Evolutionary conservation across 192 early-diverging fungal genomes (phyloP), one percentile per base, ranked within the genome.

Genomic region (Backusella westeae): DNA sequence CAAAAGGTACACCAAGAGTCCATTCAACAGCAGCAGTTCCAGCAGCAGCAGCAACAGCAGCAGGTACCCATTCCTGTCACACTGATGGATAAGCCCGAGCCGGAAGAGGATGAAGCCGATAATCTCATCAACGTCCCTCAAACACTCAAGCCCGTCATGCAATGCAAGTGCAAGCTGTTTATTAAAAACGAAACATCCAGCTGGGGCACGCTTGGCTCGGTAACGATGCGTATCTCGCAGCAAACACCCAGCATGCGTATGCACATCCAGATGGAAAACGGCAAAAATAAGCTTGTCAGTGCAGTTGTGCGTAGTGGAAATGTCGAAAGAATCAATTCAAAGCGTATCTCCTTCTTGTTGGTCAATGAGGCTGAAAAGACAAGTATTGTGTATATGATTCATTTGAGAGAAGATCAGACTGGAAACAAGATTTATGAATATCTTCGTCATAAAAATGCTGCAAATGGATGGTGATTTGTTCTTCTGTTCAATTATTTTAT

Each of bases 361-460:
- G 78, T 76, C 36, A 83, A 84, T 56, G 81, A 80, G 32, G 72
- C 81, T 53, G 76, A 81, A 49, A 85, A 81, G 73, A 78, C 84
- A 71, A 82, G 83, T 41, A 81, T 84, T 32, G 82, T 89, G 15
- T 89, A 89, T 29, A 84, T 89, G 87, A 69, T 89, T 21, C 87
- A 89, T 49, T 78, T 89, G 67, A 86, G 85, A 70, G 88, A 89
- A 21, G 88, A 89, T 26, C 49, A 80, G 34, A 67, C 79, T n/a
- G 81, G 82, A 9, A 75, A 63, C 7, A 87, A 87, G 77, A 83
- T 83, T 15, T 86, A 78, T 71, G 84, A 89, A 29, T 80, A 85
- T 32, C 68, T 89, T 46, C 84, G 76, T 39, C 71, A 53, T 21
- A 75, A 77, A 23, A 77, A 78, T 71, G 42, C 59, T 34, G 42